Conservation (phyloP, 768 basidiomycete species). For the Boletus bicolor region DNA sequence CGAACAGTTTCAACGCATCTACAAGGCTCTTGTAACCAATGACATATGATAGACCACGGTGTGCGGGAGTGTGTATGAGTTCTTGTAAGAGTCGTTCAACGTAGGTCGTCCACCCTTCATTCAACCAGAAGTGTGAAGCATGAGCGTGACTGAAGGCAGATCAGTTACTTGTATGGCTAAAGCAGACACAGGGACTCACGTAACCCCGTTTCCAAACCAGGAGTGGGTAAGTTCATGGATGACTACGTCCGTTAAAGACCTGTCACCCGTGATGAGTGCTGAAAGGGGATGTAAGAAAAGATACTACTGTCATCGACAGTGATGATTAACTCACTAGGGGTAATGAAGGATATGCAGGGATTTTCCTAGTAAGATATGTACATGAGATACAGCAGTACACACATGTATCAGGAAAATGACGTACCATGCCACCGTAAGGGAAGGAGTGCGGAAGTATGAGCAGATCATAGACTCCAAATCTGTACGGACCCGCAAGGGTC, state of each 20-base stretch:
- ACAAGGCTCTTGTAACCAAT: constrained; percentile 69
- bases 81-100: constrained; percentile 80
- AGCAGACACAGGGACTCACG: constrained; percentile 41
- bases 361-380: constrained; percentile 60
- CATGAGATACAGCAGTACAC: not conserved
- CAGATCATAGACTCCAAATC: constrained; percentile 85
- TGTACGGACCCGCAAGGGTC: constrained; percentile 68
- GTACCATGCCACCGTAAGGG: constrained; percentile 88
- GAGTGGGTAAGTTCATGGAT: constrained; percentile 86
- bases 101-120: constrained; percentile 94
- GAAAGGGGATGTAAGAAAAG: not conserved
- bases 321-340: constrained; percentile 58
- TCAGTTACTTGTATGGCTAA: not conserved
- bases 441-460: constrained; percentile 88
- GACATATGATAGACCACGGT: constrained; percentile 77
- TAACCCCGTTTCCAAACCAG: constrained; percentile 92
- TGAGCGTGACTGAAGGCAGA: constrained; percentile 52
- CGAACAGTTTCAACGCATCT: constrained; percentile 66
- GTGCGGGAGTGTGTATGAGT: constrained; percentile 64
- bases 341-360: constrained; percentile 82
- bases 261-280: constrained; percentile 86
- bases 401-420: not conserved
- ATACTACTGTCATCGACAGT: too few relatives aligned
- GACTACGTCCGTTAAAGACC: constrained; percentile 82
- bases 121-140: constrained; percentile 83